Conservation (phyloP, 2,329 filamentous ascomycete genomes). For the Fusarium luffae region DNA sequence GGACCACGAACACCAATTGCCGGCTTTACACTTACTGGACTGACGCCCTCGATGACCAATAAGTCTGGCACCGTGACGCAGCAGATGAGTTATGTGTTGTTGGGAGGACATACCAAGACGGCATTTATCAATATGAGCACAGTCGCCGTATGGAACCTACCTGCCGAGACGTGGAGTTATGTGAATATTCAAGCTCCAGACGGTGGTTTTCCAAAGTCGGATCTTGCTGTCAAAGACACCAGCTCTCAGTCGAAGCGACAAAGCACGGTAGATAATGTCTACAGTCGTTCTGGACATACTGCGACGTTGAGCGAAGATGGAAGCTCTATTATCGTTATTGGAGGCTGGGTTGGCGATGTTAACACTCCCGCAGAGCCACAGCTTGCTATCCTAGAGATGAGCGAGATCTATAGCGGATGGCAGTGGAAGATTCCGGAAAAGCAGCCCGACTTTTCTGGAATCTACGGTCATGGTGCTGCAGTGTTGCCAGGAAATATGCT, state of each 20-base stretch:
- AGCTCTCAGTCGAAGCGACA: slow-evolving; percentile 19
- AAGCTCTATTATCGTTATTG: slow-evolving; percentile 78
- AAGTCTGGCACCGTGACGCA: slow-evolving; percentile 73
- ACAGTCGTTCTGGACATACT: slow-evolving; percentile 90
- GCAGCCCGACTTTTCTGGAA: slow-evolving; percentile 58
- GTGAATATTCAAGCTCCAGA: slow-evolving; percentile 68
- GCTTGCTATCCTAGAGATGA: slow-evolving; percentile 79
- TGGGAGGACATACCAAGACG: slow-evolving; percentile 84
- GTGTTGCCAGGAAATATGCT: slow-evolving; percentile 74
- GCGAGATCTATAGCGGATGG: slow-evolving; percentile 80
- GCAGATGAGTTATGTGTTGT: slow-evolving; percentile 80
- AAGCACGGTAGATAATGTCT: slow-evolving; percentile 58
- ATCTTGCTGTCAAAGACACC: slow-evolving; percentile 62
- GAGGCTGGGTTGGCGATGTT: slow-evolving; percentile 92
- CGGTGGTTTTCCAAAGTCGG: slow-evolving; percentile 56
- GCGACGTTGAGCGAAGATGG: slow-evolving; percentile 85
- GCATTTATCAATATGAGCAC: slow-evolving; percentile 97
- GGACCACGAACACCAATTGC: slow-evolving; percentile 83
- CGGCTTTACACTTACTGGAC: slow-evolving; percentile 83
- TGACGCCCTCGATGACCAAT: slow-evolving; percentile 77
- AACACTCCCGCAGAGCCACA: slow-evolving; percentile 82
- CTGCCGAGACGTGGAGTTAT: slow-evolving; percentile 88
- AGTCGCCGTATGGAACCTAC: slow-evolving; percentile 85
- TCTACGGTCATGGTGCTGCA: slow-evolving; percentile 73
- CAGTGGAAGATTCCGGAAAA: slow-evolving; percentile 72